Conservation (phyloP, 139 green algal genomes). For the Chloropicon primus region DNA sequence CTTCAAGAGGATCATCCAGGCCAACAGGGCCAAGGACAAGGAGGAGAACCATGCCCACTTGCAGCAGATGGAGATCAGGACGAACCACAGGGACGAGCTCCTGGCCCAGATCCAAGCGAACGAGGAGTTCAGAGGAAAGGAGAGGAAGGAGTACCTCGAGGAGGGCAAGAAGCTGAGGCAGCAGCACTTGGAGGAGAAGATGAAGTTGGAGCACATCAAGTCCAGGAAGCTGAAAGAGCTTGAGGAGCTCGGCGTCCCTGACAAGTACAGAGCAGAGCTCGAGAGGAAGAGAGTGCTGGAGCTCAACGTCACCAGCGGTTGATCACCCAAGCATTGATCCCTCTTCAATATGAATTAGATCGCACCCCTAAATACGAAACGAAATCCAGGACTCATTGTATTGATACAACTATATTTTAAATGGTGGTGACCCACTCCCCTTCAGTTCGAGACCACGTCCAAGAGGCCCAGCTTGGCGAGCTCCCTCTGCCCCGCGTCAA, state of each 20-base stretch:
- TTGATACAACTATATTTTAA: too few species aligned
- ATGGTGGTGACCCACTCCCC: background rate
- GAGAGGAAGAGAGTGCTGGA: conserved; percentile 27
- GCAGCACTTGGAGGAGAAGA: conserved; percentile 29
- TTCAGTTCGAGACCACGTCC: background rate
- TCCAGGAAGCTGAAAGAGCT: conserved; percentile 60
- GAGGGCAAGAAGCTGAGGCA: conserved; percentile 40
- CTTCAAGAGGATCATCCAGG: conserved; percentile 53
- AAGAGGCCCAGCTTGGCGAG: background rate
- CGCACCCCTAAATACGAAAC: too few species aligned
- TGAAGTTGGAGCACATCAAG: conserved; percentile 44
- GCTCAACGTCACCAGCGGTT: background rate
- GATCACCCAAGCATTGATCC: background rate
- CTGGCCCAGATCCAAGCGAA: conserved; percentile 47
- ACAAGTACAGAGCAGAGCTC: conserved; percentile 71
- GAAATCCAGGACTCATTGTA: too few species aligned
- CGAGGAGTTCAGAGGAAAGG: conserved; percentile 30
- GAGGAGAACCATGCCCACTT: background rate
- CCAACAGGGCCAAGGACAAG: conserved; percentile 25
- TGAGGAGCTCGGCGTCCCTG: conserved; percentile 43
- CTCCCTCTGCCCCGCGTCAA: background rate
- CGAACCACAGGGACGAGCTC: conserved; percentile 59
- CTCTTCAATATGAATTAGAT: too few species aligned
- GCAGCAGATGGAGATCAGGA: conserved; percentile 23
- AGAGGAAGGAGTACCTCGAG: conserved; percentile 38